A percentile compares a stretch with the other conserved stretches of the same genome.
phyloP scores from a whole-genome alignment of 1,284 basidiomycete species.

The Puccinia hordei region DNA sequence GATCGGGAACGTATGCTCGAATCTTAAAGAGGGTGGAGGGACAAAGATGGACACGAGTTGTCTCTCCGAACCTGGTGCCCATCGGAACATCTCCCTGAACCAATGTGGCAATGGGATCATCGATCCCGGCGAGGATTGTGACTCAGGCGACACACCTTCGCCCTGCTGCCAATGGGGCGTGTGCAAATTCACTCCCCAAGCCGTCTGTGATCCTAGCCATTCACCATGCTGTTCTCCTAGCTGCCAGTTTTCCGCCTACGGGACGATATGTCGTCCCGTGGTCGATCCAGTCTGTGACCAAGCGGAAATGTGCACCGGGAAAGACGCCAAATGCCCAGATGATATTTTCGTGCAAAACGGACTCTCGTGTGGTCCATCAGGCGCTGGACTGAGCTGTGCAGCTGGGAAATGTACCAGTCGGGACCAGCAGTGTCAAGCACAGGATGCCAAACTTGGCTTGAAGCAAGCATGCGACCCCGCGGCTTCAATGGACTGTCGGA shows the following conservation, averaged over 20 bases:
- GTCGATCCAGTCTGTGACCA: constrained; percentile 56
- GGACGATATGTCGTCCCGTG: constrained; percentile 55
- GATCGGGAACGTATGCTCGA: constrained; percentile 58
- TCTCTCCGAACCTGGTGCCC: constrained; percentile 52
- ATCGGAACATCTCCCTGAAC: constrained; percentile 55
- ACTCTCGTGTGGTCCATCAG: constrained; percentile 53
- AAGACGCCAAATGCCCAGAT: constrained; percentile 55
- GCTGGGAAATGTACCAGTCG: constrained; percentile 57
- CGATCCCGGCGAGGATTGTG: constrained; percentile 58
- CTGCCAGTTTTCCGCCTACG: constrained; percentile 55
- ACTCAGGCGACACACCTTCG: constrained; percentile 56
- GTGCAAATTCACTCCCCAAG: constrained; percentile 55
- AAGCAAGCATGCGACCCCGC: constrained; percentile 55
- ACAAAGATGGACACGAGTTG: constrained; percentile 40
- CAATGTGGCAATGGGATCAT: constrained; percentile 58
- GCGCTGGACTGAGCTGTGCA: constrained; percentile 55
- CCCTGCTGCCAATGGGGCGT: constrained; percentile 55
- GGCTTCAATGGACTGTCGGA: constrained; percentile 55
- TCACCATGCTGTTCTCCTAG: constrained; percentile 56
- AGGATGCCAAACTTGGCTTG: constrained; percentile 51
- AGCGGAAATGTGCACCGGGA: constrained; percentile 56
- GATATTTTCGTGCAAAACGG: constrained; percentile 56
- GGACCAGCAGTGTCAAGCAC: constrained; percentile 56
- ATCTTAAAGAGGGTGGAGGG: constrained; percentile 27
- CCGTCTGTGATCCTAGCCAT: constrained; percentile 56